A percentile compares a stretch with the other conserved stretches of the same genome.
These are phyloP conservation scores for Cairneyella variabilis DNA, from an alignment of 495 filamentous ascomycete genomes.

Conservation along the genomic window DNA sequence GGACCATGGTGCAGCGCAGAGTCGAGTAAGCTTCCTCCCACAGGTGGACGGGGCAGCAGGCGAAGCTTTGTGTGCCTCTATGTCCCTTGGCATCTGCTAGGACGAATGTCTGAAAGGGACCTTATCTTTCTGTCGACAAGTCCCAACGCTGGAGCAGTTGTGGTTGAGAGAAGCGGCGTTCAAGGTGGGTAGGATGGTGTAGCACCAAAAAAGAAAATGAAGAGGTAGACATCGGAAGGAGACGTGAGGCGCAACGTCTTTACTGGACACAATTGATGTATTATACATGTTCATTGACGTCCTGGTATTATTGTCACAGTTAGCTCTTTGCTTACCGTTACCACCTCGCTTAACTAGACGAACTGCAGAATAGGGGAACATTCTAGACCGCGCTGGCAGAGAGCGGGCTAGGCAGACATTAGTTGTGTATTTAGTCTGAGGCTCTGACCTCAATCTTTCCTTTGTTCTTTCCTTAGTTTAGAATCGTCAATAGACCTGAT, in stretches of 20 bases:
- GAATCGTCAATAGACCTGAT: too few relatives aligned
- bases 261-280: too few relatives aligned
- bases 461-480: too few relatives aligned
- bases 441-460: too few relatives aligned
- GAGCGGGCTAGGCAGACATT: too few relatives aligned
- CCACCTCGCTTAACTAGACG: too few relatives aligned
- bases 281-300: background rate
- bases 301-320: background rate
- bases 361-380: too few relatives aligned
- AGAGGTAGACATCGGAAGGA: too few relatives aligned
- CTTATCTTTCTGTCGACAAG: constrained; percentile 4
- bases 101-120: background rate
- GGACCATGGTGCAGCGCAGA: constrained; percentile 4
- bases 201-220: background rate
- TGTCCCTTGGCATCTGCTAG: constrained; percentile 1
- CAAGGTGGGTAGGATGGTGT: background rate
- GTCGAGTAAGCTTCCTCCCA: background rate
- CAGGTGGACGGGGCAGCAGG: background rate
- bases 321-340: too few relatives aligned
- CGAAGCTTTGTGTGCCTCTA: constrained; percentile 1
- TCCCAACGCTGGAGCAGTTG: constrained; percentile 1
- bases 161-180: background rate
- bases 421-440: too few relatives aligned
- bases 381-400: too few relatives aligned
- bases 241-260: too few relatives aligned